Evolutionary conservation across 345 rosid genomes (phyloP).

Genomic region (Laguncularia racemosa): DNA sequence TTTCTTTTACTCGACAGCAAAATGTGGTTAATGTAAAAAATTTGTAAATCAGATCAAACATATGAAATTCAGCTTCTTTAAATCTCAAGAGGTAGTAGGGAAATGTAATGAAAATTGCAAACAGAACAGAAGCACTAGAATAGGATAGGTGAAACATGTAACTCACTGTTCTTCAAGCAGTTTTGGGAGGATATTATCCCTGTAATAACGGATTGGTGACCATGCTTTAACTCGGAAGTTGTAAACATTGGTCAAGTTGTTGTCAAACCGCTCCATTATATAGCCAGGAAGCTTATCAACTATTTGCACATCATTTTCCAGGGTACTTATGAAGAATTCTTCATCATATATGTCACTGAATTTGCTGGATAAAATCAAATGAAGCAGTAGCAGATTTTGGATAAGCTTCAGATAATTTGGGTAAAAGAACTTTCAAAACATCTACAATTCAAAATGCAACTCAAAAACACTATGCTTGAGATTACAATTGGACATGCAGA

Average conservation of each 20-base stretch:
- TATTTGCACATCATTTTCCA: conserved; percentile 78
- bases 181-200: conserved; percentile 82
- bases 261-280: conserved; percentile 93
- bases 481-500: no score
- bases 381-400: background rate
- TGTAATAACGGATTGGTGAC: conserved; percentile 81
- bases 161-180: conserved; percentile 95
- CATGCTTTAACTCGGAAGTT: conserved; percentile 98
- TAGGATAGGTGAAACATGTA: conserved; percentile 8
- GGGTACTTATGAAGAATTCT: conserved; percentile 60
- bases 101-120: no score
- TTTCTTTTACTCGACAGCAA: no score
- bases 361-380: conserved; percentile 49
- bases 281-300: conserved; percentile 81
- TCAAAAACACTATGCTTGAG: no score
- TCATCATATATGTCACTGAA: conserved; percentile 84
- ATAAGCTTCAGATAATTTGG: conserved; percentile 1
- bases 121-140: background rate
- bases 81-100: no score
- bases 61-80: no score
- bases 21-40: no score
- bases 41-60: no score
- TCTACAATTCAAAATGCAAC: no score
- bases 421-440: no score
- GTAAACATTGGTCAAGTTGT: conserved; percentile 80